Base-by-base conservation (phyloP, 371 early-diverging fungal genomes). In the Mortierella sp. region DNA sequence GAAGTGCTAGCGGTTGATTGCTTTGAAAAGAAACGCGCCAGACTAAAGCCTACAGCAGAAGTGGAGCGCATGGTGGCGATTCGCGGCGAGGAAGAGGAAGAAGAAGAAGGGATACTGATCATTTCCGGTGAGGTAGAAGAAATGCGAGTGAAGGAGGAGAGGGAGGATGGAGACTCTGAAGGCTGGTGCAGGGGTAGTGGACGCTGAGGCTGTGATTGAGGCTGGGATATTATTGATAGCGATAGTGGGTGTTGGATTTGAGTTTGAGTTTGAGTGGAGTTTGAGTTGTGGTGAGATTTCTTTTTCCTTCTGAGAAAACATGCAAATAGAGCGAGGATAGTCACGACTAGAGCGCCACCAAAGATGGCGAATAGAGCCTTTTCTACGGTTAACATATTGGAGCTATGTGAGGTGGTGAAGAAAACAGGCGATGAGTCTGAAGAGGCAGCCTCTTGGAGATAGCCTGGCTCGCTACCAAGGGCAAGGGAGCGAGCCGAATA, bases 81-180 rank as follows among this genome's bases (percentile, higher is more conserved):
- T n/a, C n/a, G n/a, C n/a, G n/a, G n/a, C n/a, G n/a, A n/a, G n/a
- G n/a, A 31, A 31, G 32, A 15, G 57, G 22, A 35, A 31, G 35
- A 28, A 10, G 64, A 35, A 35, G 23, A 1, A 66, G 43, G 7
- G 55, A 59, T 7, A 61, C 51, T 59, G 47, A 54, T 55, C 66
- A 72, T 61, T 28, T 72, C 66, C 15, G 71, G 71, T 3, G 66
- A 45, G 22, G 61, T 34, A 2, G 68, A 26, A 19, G 70, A 68
- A 29, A 68, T 64, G n/a, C 75, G 75, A 13, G 75, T 68, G 40
- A 69, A 69, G 42, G 75, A 61, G 13, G 75, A 75, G 23, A 75
- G 65, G 4, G 75, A 47, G 31, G 70, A 61, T 1, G 70, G 56
- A 15, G 65, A 53, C 26, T 63, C 59, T 23, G 74, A 37, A 22